Conservation (phyloP, 116 monocot genomes). For the Dioscorea cayenensis region DNA sequence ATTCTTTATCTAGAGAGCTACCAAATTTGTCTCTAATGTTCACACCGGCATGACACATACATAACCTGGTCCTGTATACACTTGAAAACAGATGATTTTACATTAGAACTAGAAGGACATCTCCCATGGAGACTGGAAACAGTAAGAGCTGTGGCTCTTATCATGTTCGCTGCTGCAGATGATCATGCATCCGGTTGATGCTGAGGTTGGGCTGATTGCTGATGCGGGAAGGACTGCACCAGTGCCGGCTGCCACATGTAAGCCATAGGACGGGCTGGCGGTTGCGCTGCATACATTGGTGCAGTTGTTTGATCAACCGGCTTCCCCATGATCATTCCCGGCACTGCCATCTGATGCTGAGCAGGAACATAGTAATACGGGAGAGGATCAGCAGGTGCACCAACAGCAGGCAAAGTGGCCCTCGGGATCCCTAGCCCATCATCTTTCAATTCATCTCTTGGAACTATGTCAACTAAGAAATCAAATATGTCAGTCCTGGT, state of each 20-base stretch:
- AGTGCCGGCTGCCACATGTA: constrained; percentile 25
- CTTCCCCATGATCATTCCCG: constrained; percentile 38
- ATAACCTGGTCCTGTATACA: not conserved
- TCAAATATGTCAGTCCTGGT: constrained; percentile 54
- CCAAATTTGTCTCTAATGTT: not conserved
- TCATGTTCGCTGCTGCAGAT: not conserved
- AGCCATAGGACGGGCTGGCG: constrained; percentile 16
- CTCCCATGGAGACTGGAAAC: not conserved
- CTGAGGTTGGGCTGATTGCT: constrained; percentile 9
- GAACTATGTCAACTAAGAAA: constrained; percentile 59
- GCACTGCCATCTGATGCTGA: constrained; percentile 16
- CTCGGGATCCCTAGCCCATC: constrained; percentile 40
- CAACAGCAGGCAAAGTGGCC: constrained; percentile 32
- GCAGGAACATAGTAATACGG: constrained; percentile 45
- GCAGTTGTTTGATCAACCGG: constrained; percentile 22
- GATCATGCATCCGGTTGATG: constrained; percentile 2
- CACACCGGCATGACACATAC: not conserved
- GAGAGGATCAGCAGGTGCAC: constrained; percentile 33
- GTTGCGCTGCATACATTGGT: constrained; percentile 18
- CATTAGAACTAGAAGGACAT: not conserved
- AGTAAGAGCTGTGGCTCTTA: too few relatives aligned
- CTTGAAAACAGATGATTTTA: not conserved
- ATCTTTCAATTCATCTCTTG: constrained; percentile 54
- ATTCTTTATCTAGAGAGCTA: not conserved
- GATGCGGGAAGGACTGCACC: not conserved